phyloP scores from a whole-genome alignment of 2,329 filamentous ascomycete genomes.

The Aspergillus calidoustus region DNA sequence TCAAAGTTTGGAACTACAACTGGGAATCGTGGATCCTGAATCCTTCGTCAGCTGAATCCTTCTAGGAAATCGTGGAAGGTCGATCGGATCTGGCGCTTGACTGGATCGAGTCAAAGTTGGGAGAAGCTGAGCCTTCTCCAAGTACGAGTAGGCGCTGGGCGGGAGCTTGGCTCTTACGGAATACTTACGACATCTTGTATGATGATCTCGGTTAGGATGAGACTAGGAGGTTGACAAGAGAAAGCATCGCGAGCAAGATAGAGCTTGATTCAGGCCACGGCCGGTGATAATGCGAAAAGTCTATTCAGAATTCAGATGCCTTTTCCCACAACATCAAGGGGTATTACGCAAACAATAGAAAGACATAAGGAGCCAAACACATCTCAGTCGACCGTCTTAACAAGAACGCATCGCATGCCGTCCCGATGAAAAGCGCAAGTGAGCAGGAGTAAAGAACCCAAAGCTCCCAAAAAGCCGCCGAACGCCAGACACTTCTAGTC shows the following conservation, averaged over 20 bases:
- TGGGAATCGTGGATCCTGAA: background rate
- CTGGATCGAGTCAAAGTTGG: constrained; percentile 1
- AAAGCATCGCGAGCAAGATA: background rate
- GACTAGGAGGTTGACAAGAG: background rate
- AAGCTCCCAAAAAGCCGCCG: constrained; percentile 21
- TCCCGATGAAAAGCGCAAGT: constrained; percentile 12
- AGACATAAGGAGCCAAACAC: constrained; percentile 24
- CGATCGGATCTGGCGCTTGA: background rate
- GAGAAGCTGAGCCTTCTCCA: background rate
- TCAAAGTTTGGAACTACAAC: background rate
- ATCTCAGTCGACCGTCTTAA: constrained; percentile 17
- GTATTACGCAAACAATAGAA: constrained; percentile 28
- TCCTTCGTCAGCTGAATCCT: background rate
- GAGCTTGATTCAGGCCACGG: background rate
- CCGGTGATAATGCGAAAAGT: constrained; percentile 19
- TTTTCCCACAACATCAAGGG: constrained; percentile 29
- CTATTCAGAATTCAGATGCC: constrained; percentile 31
- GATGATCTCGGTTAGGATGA: background rate
- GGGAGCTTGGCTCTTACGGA: background rate
- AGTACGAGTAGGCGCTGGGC: background rate
- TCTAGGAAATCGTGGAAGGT: background rate
- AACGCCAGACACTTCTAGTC: constrained; percentile 41
- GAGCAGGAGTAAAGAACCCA: constrained; percentile 4
- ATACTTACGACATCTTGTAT: background rate
- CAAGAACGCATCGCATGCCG: constrained; percentile 18